A percentile compares a stretch with the other conserved stretches of the same genome.
Conservation (phyloP, 1,284 basidiomycete species). For the Puccinia horiana region DNA sequence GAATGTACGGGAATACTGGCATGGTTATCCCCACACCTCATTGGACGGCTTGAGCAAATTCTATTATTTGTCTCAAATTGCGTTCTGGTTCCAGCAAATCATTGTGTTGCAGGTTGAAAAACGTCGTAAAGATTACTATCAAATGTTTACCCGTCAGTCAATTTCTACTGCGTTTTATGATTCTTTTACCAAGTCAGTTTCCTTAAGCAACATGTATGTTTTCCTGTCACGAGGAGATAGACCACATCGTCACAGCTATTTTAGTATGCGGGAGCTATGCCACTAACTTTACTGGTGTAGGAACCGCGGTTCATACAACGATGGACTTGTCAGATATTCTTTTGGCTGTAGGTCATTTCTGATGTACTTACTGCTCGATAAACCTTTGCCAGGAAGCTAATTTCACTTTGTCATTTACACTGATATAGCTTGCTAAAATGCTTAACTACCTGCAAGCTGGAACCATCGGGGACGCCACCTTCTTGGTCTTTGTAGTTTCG, state of each 20-base stretch:
- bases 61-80: slow-evolving; percentile 57
- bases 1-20: slow-evolving; percentile 48
- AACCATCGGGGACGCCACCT: slow-evolving; percentile 2
- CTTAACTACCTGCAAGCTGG: slow-evolving; percentile 22
- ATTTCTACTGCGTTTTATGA: neutral
- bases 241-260: slow-evolving; percentile 58
- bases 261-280: slow-evolving; percentile 57
- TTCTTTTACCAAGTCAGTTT: neutral
- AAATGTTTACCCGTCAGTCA: slow-evolving; percentile 56
- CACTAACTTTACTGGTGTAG: slow-evolving; percentile 56
- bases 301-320: slow-evolving; percentile 56
- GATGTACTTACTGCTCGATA: neutral
- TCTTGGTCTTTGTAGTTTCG: slow-evolving; percentile 43
- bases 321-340: slow-evolving; percentile 59
- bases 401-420: too few relatives aligned
- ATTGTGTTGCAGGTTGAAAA: slow-evolving; percentile 58
- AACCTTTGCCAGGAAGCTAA: neutral
- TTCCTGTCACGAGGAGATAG: neutral
- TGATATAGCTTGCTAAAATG: slow-evolving; percentile 35
- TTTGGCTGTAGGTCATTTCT: slow-evolving; percentile 52
- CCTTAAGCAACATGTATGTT: neutral
- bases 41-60: slow-evolving; percentile 55
- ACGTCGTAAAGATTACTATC: slow-evolving; percentile 57
- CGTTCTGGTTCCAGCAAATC: slow-evolving; percentile 58
- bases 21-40: slow-evolving; percentile 53